Evolutionary conservation across 2,329 filamentous ascomycete genomes (phyloP), one percentile per base, ranked within the genome.

Genomic region (Xylaria hypoxylon): DNA sequence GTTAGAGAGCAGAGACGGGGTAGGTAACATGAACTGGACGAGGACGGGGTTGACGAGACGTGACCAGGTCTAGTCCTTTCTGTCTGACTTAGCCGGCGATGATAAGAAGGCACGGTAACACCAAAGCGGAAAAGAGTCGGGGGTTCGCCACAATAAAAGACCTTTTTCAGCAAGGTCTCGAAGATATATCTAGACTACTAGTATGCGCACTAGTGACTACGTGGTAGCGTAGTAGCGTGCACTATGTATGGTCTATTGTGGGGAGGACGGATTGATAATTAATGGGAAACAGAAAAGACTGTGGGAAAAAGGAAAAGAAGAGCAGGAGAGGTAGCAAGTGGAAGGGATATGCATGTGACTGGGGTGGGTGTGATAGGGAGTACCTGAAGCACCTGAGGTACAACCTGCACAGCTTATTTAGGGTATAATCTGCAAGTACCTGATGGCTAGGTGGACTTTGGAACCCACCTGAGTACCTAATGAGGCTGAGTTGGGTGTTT

Each of bases 81-180:
- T 28, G 51, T 42, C 35, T 33, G 10, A 31, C 22, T 28, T 42
- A 22, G 15, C 35, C 35, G 35, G 22, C 19, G 33, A 17, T 35
- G 38, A 55, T 53, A 15, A 48, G 38, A 47, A 15, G 24, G 35
- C 13, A 52, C 58, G 35, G 58, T 60, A 44, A 60, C 45, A 60
- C 58, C 28, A 35, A 61, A 61, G 2, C 19, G 50, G 59, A 10
- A 55, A 47, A 48, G 59, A 50, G 22, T 22, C 17, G 42, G 40
- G 51, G 15, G 7, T 42, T 28, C 52, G 35, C 52, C 35, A 55
- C 52, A 28, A 42, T 17, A 40, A n/a, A 26, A 17, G 13, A 10
- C 35, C 50, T 38, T 38, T 38, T 38, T 15, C 35, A 11, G 35
- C 2, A 53, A 35, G 31, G 31, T 51, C 28, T 51, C 17, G 26